Evolutionary conservation across 164 flowering plant genomes (phyloP).

Genomic region (Hamamelis virginiana): DNA sequence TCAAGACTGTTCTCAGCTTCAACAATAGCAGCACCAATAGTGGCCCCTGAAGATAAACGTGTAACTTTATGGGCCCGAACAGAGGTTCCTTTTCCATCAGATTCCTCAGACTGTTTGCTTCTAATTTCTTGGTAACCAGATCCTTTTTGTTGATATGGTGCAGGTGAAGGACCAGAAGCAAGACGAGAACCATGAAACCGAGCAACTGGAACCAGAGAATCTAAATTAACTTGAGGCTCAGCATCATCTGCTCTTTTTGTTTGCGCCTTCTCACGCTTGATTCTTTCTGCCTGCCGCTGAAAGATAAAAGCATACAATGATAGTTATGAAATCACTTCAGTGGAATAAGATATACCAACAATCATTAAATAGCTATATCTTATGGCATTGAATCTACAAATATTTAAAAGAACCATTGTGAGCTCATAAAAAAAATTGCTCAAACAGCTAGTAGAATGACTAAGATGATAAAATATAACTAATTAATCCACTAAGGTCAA

Average conservation of each 20-base stretch:
- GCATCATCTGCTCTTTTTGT: slow-evolving; percentile 77
- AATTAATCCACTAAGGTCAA: background rate
- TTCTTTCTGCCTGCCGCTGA: slow-evolving; percentile 85
- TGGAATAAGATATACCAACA: background rate
- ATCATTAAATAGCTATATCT: background rate
- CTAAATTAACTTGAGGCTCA: slow-evolving; percentile 61
- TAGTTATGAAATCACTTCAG: background rate
- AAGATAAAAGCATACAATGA: slow-evolving; percentile 2
- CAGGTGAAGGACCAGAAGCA: slow-evolving; percentile 70
- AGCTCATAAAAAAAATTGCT: background rate
- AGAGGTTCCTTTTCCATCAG: slow-evolving; percentile 28
- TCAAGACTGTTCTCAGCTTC: slow-evolving; percentile 81
- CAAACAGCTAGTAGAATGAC: background rate
- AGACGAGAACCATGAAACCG: slow-evolving; percentile 82
- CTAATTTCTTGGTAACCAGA: slow-evolving; percentile 16
- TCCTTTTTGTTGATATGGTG: slow-evolving; percentile 55
- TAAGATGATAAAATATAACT: background rate
- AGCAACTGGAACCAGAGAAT: slow-evolving; percentile 66
- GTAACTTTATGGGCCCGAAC: slow-evolving; percentile 50
- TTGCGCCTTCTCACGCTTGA: slow-evolving; percentile 80
- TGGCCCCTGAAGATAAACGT: slow-evolving; percentile 56
- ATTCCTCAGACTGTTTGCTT: slow-evolving; percentile 20
- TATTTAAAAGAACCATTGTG: background rate
- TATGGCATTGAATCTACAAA: background rate
- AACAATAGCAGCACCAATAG: slow-evolving; percentile 90